Base-by-base conservation (phyloP, 1,139 yeast species). In the Pichia sp. region DNA sequence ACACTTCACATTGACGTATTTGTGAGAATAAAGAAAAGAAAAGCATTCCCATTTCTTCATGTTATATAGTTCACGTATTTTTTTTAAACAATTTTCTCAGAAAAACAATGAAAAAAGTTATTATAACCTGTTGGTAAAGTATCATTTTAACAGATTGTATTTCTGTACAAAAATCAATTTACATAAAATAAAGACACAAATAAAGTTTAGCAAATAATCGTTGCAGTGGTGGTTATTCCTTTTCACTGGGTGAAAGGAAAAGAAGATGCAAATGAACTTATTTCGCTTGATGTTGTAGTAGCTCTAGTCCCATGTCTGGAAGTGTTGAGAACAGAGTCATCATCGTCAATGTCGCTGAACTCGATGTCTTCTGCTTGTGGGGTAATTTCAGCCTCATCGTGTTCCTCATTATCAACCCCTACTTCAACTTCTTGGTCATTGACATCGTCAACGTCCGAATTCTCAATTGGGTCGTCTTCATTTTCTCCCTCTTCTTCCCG, bases 391-490 rank as follows among this genome's bases (percentile, higher is more conserved):
- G 45, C 51, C 8, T 51, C 60, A 29, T 47, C 30, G 16, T 51
- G 47, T 10, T 40, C 42, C 13, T 34, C 42, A 31, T 13, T 13
- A 31, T 31, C 34, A 11, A 11, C 34, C 8, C 4, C 40, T 10
- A 11, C 8, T 5, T 42, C 45, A 19, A 42, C 29, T 6, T 42
- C 45, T 15, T 42, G 11, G 4, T 15, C 49, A 29, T 49, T 41
- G 7, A 31, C 46, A 1, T 11, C 32, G 6, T 50, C 52, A 41
- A 47, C 56, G 15, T 51, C 56, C 19, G 60, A 55, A 31, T 53
- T 46, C 11, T 54, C 59, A 23, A 57, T 47, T 4, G 59, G 61
- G 52, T 57, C 60, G 10, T 56, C 51, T n/a, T 53, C 61, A 32
- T 52, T 50, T 46, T 58, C 57, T 31, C 56, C 45, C 45, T 42